phyloP scores from a whole-genome alignment of 1,139 yeast genomes.

The Hyphopichia khmerensis region DNA sequence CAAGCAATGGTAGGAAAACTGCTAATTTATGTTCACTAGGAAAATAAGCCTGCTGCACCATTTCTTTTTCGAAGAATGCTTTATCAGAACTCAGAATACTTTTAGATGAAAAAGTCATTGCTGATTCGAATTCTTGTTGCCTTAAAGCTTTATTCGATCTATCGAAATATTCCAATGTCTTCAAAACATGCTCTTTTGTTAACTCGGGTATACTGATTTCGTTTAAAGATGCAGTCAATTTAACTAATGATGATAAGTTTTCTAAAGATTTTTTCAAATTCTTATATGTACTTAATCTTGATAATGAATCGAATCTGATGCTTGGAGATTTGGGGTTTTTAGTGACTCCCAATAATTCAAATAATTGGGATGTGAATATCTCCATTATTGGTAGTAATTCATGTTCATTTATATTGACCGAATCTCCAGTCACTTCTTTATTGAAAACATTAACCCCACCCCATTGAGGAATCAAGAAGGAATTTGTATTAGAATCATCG shows the following conservation, averaged over 20 bases:
- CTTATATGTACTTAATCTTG: constrained; percentile 55
- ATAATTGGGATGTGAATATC: constrained; percentile 70
- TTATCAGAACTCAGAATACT: constrained; percentile 60
- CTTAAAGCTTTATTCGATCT: constrained; percentile 29
- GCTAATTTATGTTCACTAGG: constrained; percentile 96
- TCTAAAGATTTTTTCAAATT: constrained; percentile 53
- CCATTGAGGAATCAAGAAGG: constrained; percentile 89
- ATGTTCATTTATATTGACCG: constrained; percentile 29
- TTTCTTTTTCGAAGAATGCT: constrained; percentile 90
- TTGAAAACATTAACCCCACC: constrained; percentile 66
- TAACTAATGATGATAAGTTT: constrained; percentile 67
- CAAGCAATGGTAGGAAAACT: constrained; percentile 83
- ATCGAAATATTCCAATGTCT: constrained; percentile 35
- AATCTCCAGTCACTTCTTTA: constrained; percentile 27
- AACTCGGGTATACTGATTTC: constrained; percentile 80
- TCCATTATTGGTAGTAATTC: constrained; percentile 63
- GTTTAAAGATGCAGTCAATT: constrained; percentile 64
- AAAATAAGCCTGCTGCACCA: constrained; percentile 92
- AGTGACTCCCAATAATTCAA: constrained; percentile 72
- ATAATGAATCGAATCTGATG: constrained; percentile 64
- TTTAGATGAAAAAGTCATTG: constrained; percentile 53
- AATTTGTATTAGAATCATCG: constrained; percentile 52
- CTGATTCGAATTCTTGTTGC: constrained; percentile 36
- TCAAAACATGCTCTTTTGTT: constrained; percentile 50
- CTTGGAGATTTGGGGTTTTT: constrained; percentile 50